These are phyloP conservation scores for Hirsutella minnesotensis DNA, from an alignment of 2,329 filamentous ascomycete species.

Conservation along the genomic window DNA sequence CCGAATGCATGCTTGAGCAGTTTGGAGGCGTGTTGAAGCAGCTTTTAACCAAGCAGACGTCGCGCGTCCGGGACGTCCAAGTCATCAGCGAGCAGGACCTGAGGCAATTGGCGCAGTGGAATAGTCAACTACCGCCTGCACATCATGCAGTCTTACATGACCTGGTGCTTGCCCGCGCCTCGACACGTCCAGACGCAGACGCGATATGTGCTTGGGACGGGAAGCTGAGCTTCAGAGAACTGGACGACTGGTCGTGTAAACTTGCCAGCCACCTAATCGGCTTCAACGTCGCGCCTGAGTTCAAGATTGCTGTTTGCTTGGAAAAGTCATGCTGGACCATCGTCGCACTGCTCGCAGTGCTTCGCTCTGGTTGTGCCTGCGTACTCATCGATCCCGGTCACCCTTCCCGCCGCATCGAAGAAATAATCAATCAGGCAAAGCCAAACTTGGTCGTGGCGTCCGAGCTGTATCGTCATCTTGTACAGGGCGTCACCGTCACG, in stretches of 20 bases:
- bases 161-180: background rate
- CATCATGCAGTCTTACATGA: background rate
- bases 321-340: background rate
- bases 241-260: constrained; percentile 22
- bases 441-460: background rate
- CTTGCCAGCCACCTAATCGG: constrained; percentile 22
- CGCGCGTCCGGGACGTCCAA: no score
- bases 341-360: background rate
- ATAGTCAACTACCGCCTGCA: no score
- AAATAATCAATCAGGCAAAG: background rate
- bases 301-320: background rate
- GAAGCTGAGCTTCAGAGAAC: constrained; percentile 25
- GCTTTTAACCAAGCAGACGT: no score
- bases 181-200: background rate
- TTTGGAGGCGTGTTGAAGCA: no score
- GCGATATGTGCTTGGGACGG: background rate
- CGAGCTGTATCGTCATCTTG: background rate
- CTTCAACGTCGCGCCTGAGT: constrained; percentile 4
- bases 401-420: background rate
- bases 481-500: background rate
- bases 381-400: background rate
- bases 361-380: background rate
- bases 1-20: no score
- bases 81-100: no score
- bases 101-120: no score